Evolutionary conservation across 805 yeast species (phyloP), one percentile per base, ranked within the genome.

Genomic region (Barnettozyma pratensis): DNA sequence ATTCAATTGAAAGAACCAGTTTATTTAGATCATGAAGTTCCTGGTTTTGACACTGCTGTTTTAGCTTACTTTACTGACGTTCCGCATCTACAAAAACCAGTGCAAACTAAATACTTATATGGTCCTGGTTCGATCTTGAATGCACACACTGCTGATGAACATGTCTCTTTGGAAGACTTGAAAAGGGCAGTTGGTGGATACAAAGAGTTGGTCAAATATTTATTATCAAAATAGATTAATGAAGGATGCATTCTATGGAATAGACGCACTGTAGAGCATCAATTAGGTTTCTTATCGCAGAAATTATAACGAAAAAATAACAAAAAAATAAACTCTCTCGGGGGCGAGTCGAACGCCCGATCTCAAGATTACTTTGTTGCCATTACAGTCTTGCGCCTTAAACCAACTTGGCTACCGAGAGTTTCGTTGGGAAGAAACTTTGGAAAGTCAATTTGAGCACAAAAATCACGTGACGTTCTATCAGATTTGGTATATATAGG

Each of bases 91-190:
- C 45, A 55, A 19, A 56, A 53, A 45, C 26, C 44, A 5, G 47
- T 60, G 36, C 67, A 67, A 7, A 39, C 46, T 6, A 68, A 78
- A 55, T 82, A 79, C 56, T 64, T 83, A 7, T 83, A 80, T 55
- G 89, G 88, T 0, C 87, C 88, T 4, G 89, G 89, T 3, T 65
- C 81, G 3, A 81, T 82, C 43, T 69, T 66, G 34, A 80, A 77
- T 37, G 87, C 87, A 0, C 87, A 82, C 56, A 73, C 79, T 7
- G 81, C 73, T 48, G 61, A 77, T 47, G 87, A 82, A 63, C 74
- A 63, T 49, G 76, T 82, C 14, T 69, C 72, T 3, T 65, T 74
- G 37, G 58, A 57, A 4, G 82, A 79, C 54, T 64, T 83, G 47
- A 48, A 65, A 8, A 64, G 66, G 25, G 79, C 84, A 7, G 77